These are phyloP conservation scores for Alternaria viburni DNA, from an alignment of 2,329 filamentous ascomycete genomes.

Conservation along the genomic window DNA sequence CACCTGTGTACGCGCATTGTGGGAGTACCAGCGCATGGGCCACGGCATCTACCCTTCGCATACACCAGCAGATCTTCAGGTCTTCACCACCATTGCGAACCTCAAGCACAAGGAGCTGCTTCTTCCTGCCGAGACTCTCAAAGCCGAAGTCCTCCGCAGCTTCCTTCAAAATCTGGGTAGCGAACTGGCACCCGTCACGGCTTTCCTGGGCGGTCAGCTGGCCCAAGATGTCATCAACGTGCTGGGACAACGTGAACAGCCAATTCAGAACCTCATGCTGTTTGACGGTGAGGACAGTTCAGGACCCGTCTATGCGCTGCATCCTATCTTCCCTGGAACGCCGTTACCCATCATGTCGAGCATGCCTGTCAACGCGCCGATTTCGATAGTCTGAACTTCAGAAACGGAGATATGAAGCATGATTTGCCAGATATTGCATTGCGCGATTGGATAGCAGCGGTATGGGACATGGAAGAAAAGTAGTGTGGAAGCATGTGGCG, in stretches of 20 bases:
- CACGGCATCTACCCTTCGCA: slow-evolving; percentile 53
- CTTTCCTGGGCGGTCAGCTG: slow-evolving; percentile 86
- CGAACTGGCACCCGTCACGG: slow-evolving; percentile 85
- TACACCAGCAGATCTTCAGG: slow-evolving; percentile 64
- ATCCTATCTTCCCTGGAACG: slow-evolving; percentile 63
- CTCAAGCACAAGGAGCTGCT: slow-evolving; percentile 74
- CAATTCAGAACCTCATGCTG: slow-evolving; percentile 91
- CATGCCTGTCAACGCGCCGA: slow-evolving; percentile 29
- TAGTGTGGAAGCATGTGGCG: background rate
- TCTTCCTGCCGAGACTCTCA: slow-evolving; percentile 54
- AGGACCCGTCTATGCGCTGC: slow-evolving; percentile 80
- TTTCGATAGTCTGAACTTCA: slow-evolving; percentile 19
- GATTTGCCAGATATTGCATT: background rate
- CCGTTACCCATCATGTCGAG: slow-evolving; percentile 30
- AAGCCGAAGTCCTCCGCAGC: slow-evolving; percentile 71
- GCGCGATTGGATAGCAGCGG: background rate
- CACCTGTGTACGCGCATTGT: slow-evolving; percentile 85
- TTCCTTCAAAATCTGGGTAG: slow-evolving; percentile 87
- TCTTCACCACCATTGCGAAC: slow-evolving; percentile 79
- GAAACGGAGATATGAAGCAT: background rate
- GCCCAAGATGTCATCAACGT: slow-evolving; percentile 98
- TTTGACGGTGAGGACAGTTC: slow-evolving; percentile 86
- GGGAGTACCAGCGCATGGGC: slow-evolving; percentile 75
- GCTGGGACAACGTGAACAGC: slow-evolving; percentile 86
- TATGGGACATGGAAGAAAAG: background rate